Evolutionary conservation across 176 grass and related monocot species (phyloP), one percentile per base, ranked within the genome.

Genomic region (Melocanna baccifera): DNA sequence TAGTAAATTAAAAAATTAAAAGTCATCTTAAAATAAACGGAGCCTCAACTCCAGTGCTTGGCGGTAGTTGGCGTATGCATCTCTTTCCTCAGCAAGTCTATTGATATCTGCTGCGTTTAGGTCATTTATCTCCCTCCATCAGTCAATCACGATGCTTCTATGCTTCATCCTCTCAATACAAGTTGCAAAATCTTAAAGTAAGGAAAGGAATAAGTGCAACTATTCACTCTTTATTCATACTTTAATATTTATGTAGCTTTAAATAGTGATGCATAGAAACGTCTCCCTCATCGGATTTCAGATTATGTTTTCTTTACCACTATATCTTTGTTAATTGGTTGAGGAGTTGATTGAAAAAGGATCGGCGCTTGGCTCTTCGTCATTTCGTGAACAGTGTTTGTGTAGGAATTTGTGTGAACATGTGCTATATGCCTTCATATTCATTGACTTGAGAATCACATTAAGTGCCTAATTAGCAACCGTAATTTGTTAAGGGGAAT

Each of bases 211-310:
- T 12, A 45, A 45, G 11, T 45, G 0, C 43, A 45, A 45, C 43
- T 2, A 45, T 45, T 0, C 2, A 3, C 11, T 1, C 10, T 3
- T 12, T 0, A 45, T 45, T 3, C 0, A 3, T 45, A 11, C 0
- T 45, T 12, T 45, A 45, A 12, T 45, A 45, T 12, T 12, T 12
- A 2, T 12, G 0, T 12, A 45, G 3, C 43, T 45, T 45, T 12
- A 12, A 12, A 45, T 45, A 12, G 10, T 45, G 10, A 42, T 42
- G 41, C 9, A 42, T 11, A 42, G 41, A 11, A 42, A 2, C 41
- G 11, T 9, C 41, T 42, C 41, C 2, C 9, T 2, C 41, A 42
- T n/a, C 9, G 9, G 9, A 0, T 26, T 25, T 12, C n/a, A 59
- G n/a, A 26, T 26, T 59, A 59, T 12, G 10, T 25, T 11, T 25